These are phyloP conservation scores for Pleurotus ostreatus DNA, from an alignment of 768 basidiomycete genomes.

Conservation along the genomic window DNA sequence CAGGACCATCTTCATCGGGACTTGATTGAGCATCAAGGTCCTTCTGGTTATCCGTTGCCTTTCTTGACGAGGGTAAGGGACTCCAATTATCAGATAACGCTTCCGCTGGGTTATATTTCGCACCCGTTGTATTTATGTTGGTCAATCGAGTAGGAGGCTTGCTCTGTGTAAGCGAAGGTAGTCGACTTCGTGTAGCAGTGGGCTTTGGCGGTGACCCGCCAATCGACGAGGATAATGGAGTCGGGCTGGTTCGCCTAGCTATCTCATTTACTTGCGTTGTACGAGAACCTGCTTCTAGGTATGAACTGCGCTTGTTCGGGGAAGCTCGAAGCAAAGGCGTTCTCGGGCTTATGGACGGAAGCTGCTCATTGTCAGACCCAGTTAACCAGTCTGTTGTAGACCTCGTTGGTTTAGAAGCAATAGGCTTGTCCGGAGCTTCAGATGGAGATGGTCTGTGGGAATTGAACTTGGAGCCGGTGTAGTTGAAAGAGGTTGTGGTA, in stretches of 20 bases:
- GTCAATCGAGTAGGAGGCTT: not conserved
- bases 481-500: slow-evolving; percentile 30
- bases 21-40: slow-evolving; percentile 49
- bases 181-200: not conserved
- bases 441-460: not conserved
- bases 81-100: slow-evolving; percentile 49
- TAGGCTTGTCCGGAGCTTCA: not conserved
- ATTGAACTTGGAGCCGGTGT: slow-evolving; percentile 15
- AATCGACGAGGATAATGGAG: not conserved
- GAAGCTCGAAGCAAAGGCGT: slow-evolving; percentile 54
- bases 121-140: not conserved
- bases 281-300: slow-evolving; percentile 41
- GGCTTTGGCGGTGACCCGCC: slow-evolving; percentile 16
- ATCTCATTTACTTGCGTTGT: not conserved
- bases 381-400: slow-evolving; percentile 66
- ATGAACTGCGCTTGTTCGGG: slow-evolving; percentile 69
- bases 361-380: slow-evolving; percentile 49
- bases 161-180: not conserved
- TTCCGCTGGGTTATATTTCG: slow-evolving; percentile 12
- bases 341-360: slow-evolving; percentile 10
- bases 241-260: not conserved
- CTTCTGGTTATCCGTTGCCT: slow-evolving; percentile 18
- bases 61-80: slow-evolving; percentile 24
- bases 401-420: slow-evolving; percentile 15
- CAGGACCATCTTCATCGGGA: slow-evolving; percentile 51